phyloP scores from a whole-genome alignment of 108 stramenopile species.

The Schizochytrium sp. region DNA sequence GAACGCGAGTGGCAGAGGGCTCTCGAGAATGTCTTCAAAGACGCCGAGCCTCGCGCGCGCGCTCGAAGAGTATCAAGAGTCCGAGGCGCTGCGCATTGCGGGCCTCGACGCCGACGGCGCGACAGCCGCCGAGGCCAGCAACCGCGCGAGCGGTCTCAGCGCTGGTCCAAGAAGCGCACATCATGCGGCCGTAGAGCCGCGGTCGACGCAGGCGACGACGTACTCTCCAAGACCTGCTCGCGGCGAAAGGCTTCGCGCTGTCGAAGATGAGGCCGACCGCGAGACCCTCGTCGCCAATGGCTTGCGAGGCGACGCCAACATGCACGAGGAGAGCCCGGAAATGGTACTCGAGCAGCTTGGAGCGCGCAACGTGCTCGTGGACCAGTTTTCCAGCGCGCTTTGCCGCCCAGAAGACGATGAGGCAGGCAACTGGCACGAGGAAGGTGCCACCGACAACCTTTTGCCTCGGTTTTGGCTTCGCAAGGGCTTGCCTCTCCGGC shows the following conservation, averaged over 20 bases:
- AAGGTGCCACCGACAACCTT: not conserved
- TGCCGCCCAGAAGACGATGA: not conserved
- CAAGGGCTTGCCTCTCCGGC: not conserved
- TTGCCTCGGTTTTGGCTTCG: not conserved
- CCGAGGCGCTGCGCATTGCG: conserved; percentile 1
- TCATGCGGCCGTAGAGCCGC: no score
- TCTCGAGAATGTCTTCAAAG: no score
- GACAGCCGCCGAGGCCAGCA: no score
- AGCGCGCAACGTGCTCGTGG: not conserved
- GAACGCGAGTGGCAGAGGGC: no score
- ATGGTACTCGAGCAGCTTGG: not conserved
- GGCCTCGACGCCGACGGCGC: not conserved
- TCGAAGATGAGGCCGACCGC: not conserved
- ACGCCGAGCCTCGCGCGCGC: not conserved
- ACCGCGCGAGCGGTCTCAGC: no score
- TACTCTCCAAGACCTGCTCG: no score
- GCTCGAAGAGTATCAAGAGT: not conserved
- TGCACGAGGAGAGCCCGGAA: not conserved
- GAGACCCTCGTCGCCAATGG: not conserved
- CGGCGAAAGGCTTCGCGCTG: not conserved
- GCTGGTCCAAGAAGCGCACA: no score
- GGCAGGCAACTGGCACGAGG: no score
- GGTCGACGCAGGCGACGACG: no score
- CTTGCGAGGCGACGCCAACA: not conserved
- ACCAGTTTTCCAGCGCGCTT: not conserved